These are phyloP conservation scores for Collybiopsis confluens DNA, from an alignment of 768 basidiomycete species.

Conservation along the genomic window DNA sequence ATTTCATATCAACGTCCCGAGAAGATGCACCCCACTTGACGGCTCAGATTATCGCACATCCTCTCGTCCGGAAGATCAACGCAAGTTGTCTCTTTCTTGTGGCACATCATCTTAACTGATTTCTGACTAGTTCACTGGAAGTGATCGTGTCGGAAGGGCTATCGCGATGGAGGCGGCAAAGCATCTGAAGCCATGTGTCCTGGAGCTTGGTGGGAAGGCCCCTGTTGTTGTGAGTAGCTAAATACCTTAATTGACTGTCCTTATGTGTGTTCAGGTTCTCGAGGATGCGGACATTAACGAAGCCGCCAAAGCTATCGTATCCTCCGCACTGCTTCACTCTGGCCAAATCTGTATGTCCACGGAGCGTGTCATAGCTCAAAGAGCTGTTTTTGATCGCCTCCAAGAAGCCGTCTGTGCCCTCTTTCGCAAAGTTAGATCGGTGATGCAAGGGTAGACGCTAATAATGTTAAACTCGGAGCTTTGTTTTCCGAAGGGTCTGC, in stretches of 20 bases:
- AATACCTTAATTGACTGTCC: too few relatives aligned
- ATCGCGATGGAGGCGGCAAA: slow-evolving; percentile 53
- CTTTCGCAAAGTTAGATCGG: slow-evolving; percentile 31
- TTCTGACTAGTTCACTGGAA: slow-evolving; percentile 46
- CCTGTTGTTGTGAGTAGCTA: slow-evolving; percentile 39
- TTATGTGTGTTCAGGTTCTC: slow-evolving; percentile 34
- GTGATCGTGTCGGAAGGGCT: slow-evolving; percentile 47
- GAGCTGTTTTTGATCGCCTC: slow-evolving; percentile 31
- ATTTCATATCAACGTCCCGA: slow-evolving; percentile 8
- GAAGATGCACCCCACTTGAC: slow-evolving; percentile 22
- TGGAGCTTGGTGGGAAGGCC: slow-evolving; percentile 55
- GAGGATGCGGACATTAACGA: slow-evolving; percentile 48
- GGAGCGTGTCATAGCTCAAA: slow-evolving; percentile 52
- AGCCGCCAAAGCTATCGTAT: slow-evolving; percentile 47
- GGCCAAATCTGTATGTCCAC: slow-evolving; percentile 61
- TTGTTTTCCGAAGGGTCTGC: slow-evolving; percentile 44
- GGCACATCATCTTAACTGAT: background rate
- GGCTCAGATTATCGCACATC: slow-evolving; percentile 52
- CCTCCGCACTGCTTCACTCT: slow-evolving; percentile 40
- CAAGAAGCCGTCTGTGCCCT: slow-evolving; percentile 29
- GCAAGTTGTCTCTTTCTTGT: slow-evolving; percentile 22
- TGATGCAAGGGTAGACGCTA: slow-evolving; percentile 22
- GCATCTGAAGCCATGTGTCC: slow-evolving; percentile 48
- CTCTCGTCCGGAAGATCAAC: slow-evolving; percentile 48
- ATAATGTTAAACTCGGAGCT: slow-evolving; percentile 27